Conservation (phyloP, 345 rosid genomes). For the Cardiospermum halicacabum region DNA sequence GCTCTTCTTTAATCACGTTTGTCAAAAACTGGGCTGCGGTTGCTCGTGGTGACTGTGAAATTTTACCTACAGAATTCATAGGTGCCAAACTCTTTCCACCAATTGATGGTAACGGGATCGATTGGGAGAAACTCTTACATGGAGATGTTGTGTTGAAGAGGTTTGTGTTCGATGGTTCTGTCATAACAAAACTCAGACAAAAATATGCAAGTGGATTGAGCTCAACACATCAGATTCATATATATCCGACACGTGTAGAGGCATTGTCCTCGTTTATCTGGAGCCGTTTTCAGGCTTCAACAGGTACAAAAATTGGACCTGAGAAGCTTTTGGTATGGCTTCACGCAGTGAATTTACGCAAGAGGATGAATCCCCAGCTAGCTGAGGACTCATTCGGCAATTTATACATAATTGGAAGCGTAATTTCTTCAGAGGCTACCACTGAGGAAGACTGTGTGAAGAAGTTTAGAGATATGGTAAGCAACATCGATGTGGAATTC, state of each 20-base stretch:
- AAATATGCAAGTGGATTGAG: conserved; percentile 7
- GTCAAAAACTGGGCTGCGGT: background rate
- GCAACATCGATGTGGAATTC: conserved; percentile 20
- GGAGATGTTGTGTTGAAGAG: conserved; percentile 27
- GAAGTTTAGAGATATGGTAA: conserved; percentile 23
- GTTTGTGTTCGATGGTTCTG: conserved; percentile 31
- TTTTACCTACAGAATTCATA: conserved; percentile 21
- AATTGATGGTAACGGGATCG: conserved; percentile 15
- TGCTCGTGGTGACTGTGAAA: conserved; percentile 5
- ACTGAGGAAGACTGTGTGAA: conserved; percentile 5
- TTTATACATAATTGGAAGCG: conserved; percentile 10
- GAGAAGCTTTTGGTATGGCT: conserved; percentile 20
- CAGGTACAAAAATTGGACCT: conserved; percentile 8
- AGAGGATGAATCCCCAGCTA: conserved; percentile 24
- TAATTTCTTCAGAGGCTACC: background rate
- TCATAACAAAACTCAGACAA: conserved; percentile 24
- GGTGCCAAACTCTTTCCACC: conserved; percentile 40
- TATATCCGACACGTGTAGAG: conserved; percentile 32
- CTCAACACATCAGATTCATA: background rate
- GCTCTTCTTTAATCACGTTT: background rate
- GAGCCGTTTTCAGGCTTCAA: conserved; percentile 31
- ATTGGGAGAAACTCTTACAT: conserved; percentile 26
- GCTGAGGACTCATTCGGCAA: conserved; percentile 40
- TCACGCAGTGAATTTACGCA: conserved; percentile 38
- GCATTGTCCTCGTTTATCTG: conserved; percentile 41